Percentiles rank a stretch among this genome's conserved stretches.
These are phyloP conservation scores for Penicillium bovifimosum DNA, from an alignment of 495 filamentous ascomycete genomes.

Conservation along the genomic window DNA sequence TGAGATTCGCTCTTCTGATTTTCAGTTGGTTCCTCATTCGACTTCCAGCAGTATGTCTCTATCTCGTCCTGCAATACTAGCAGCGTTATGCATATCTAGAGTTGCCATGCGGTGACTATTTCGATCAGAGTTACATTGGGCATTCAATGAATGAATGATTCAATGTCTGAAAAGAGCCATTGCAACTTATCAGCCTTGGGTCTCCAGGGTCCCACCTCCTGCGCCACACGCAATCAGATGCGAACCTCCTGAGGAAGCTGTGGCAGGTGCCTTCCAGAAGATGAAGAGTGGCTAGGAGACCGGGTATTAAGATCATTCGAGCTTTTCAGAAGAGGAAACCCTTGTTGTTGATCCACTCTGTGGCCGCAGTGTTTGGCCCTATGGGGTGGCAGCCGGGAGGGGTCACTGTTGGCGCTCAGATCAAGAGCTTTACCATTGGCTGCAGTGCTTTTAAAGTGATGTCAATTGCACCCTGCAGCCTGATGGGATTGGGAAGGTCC, in stretches of 20 bases:
- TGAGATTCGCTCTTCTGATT: not conserved
- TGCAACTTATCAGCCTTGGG: not conserved
- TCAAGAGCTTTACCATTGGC: constrained; percentile 15
- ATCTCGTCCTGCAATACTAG: not conserved
- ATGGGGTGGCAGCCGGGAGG: constrained; percentile 19
- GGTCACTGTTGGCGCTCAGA: constrained; percentile 19
- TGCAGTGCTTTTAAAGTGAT: constrained; percentile 18
- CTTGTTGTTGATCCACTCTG: constrained; percentile 22
- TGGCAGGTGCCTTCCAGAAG: constrained; percentile 13
- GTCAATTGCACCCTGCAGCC: constrained; percentile 29
- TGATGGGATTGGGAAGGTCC: constrained; percentile 23
- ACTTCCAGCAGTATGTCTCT: not conserved
- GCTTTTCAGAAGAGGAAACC: constrained; percentile 22
- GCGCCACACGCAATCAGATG: constrained; percentile 4
- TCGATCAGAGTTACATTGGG: not conserved
- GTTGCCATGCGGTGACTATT: not conserved
- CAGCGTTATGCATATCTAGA: not conserved
- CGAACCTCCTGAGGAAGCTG: constrained; percentile 10
- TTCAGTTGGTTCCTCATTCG: not conserved
- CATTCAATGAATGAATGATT: not conserved
- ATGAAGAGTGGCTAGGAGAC: constrained; percentile 7
- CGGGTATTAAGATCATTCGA: not conserved
- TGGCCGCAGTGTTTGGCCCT: constrained; percentile 28
- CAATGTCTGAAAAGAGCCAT: not conserved
- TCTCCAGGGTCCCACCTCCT: not conserved